A percentile compares a stretch with the other conserved stretches of the same genome.
Conservation (phyloP, 768 basidiomycete genomes). For the Cystobasidium ongulense region DNA sequence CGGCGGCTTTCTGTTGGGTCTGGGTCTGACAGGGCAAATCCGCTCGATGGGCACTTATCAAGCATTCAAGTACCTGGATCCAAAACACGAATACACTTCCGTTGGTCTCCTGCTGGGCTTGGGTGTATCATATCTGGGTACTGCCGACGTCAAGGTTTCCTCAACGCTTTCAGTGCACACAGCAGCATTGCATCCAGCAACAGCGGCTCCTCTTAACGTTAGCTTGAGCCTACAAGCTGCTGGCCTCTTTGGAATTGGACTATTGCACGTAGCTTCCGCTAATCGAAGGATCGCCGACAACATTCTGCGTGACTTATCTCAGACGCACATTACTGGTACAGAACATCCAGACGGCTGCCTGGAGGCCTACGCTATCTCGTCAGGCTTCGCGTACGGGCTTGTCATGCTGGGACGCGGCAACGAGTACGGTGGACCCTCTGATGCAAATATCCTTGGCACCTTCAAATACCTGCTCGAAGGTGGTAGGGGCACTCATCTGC, state of each 20-base stretch:
- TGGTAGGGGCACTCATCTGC: slow-evolving; percentile 6
- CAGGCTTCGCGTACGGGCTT: slow-evolving; percentile 87
- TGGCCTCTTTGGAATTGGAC: slow-evolving; percentile 74
- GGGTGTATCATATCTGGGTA: slow-evolving; percentile 79
- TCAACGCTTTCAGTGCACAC: slow-evolving; percentile 87
- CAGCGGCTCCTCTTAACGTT: slow-evolving; percentile 79
- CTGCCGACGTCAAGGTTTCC: slow-evolving; percentile 74
- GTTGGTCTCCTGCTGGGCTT: slow-evolving; percentile 90
- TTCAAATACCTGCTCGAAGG: slow-evolving; percentile 58
- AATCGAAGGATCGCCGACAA: slow-evolving; percentile 89
- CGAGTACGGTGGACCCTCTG: slow-evolving; percentile 61
- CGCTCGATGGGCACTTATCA: slow-evolving; percentile 72
- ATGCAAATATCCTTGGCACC: slow-evolving; percentile 59
- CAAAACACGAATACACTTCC: slow-evolving; percentile 90
- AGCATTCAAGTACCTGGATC: slow-evolving; percentile 87
- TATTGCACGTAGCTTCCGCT: slow-evolving; percentile 79
- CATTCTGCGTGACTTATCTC: slow-evolving; percentile 71
- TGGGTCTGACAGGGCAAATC: slow-evolving; percentile 86
- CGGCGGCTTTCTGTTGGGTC: slow-evolving; percentile 87
- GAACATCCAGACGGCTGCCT: slow-evolving; percentile 80
- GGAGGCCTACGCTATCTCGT: slow-evolving; percentile 82
- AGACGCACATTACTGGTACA: slow-evolving; percentile 65
- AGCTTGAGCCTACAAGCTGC: slow-evolving; percentile 82
- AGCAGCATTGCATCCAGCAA: slow-evolving; percentile 79
- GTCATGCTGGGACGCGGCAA: slow-evolving; percentile 84